Evolutionary conservation across 2,329 filamentous ascomycete species (phyloP).

Genomic region (Xylariaceae sp.): DNA sequence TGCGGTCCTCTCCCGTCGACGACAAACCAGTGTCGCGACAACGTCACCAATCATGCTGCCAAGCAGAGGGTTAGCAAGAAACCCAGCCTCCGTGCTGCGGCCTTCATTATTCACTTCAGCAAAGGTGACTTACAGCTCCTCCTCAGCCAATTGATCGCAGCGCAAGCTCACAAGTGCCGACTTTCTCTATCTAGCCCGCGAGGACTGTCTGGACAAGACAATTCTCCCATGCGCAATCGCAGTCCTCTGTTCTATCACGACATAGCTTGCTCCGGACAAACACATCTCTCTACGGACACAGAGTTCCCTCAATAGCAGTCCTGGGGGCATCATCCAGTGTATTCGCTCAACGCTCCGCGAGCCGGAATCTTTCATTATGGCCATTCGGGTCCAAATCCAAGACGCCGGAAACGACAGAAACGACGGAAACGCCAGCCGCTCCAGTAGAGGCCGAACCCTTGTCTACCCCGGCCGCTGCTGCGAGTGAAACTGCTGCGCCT

Average conservation of each 20-base stretch:
- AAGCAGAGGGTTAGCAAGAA: conserved; percentile 46
- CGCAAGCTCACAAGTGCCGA: conserved; percentile 5
- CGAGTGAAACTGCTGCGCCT: conserved; percentile 6
- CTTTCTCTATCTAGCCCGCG: conserved; percentile 14
- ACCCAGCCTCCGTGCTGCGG: conserved; percentile 39
- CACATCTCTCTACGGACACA: conserved; percentile 16
- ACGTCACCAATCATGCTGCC: conserved; percentile 43
- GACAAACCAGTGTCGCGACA: neutral
- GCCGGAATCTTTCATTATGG: conserved; percentile 31
- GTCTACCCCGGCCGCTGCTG: conserved; percentile 7
- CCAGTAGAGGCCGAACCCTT: conserved; percentile 15
- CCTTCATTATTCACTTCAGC: conserved; percentile 22
- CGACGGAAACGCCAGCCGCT: conserved; percentile 9
- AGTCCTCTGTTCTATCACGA: conserved; percentile 20
- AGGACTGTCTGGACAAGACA: conserved; percentile 19
- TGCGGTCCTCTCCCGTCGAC: neutral
- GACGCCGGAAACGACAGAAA: conserved; percentile 14
- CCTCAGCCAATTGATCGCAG: neutral
- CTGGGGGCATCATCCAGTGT: conserved; percentile 19
- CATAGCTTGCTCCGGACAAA: conserved; percentile 18
- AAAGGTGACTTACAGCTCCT: conserved; percentile 28
- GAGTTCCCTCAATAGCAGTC: conserved; percentile 5
- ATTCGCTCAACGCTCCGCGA: conserved; percentile 28
- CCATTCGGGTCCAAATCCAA: conserved; percentile 28
- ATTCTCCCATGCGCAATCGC: conserved; percentile 25